Conservation (phyloP, 257 asterid species). For the Solanum chmielewskii region DNA sequence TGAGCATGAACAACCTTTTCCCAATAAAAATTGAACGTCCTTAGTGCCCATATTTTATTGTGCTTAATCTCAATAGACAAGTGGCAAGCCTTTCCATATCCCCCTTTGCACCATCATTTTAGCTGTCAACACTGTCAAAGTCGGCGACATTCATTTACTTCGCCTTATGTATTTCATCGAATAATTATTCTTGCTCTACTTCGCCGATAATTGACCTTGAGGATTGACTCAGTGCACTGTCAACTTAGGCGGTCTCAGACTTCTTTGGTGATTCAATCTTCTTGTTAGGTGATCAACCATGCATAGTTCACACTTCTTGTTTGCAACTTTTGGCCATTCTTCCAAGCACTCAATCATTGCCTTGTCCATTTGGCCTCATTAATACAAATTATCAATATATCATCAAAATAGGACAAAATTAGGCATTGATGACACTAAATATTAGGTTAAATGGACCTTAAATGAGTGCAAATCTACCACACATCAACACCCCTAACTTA, state of each 20-base stretch:
- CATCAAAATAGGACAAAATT: neutral
- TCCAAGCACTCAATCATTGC: neutral
- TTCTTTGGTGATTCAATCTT: neutral
- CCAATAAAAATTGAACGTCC: too few relatives aligned
- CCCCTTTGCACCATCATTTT: too few relatives aligned
- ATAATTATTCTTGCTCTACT: too few relatives aligned
- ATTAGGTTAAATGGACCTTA: neutral
- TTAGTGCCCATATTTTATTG: too few relatives aligned
- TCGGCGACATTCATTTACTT: too few relatives aligned
- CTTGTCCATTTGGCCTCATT: neutral
- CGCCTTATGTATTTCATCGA: neutral
- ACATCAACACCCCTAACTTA: neutral
- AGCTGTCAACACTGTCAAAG: too few relatives aligned
- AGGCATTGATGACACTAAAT: neutral
- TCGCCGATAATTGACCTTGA: too few relatives aligned
- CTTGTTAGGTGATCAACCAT: neutral
- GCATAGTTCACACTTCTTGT: neutral
- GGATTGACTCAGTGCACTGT: neutral
- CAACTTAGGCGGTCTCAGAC: neutral
- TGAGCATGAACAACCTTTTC: too few relatives aligned
- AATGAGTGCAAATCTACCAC: neutral
- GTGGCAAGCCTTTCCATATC: too few relatives aligned
- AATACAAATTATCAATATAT: too few relatives aligned
- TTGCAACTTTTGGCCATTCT: neutral
- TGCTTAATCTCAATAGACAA: too few relatives aligned